A percentile compares a stretch with the other conserved stretches of the same genome.
phyloP scores from a whole-genome alignment of 805 yeast species.

The Teunomyces kruisii region DNA sequence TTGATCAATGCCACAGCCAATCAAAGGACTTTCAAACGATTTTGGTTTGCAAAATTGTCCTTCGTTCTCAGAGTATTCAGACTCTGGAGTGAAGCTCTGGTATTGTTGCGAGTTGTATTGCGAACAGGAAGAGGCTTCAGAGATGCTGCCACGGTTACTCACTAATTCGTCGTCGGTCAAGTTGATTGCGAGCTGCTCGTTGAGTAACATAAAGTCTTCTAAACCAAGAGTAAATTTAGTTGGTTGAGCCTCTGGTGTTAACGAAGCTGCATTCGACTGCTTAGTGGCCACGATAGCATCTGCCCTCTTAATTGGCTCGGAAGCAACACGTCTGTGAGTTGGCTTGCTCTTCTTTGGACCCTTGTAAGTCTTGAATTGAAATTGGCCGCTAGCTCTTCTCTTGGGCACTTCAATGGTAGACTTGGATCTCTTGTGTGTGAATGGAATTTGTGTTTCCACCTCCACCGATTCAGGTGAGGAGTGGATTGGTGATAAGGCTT shows the following conservation, averaged over 20 bases:
- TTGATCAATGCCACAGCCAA: slow-evolving; percentile 20
- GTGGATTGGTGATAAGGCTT: background rate
- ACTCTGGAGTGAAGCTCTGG: slow-evolving; percentile 19
- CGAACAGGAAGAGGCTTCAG: slow-evolving; percentile 1
- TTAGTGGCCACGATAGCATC: background rate
- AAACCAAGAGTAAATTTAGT: slow-evolving; percentile 13
- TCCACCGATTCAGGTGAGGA: slow-evolving; percentile 1
- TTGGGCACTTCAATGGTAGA: slow-evolving; percentile 21
- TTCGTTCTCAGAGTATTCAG: slow-evolving; percentile 23
- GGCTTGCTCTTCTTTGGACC: slow-evolving; percentile 25
- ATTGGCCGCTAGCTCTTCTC: slow-evolving; percentile 18
- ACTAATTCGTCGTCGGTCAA: slow-evolving; percentile 11
- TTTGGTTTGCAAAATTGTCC: slow-evolving; percentile 12
- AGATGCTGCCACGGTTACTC: slow-evolving; percentile 8
- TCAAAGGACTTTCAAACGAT: slow-evolving; percentile 15
- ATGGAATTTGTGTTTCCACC: slow-evolving; percentile 5
- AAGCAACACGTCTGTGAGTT: slow-evolving; percentile 19
- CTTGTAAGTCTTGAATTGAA: slow-evolving; percentile 31
- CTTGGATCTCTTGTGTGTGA: slow-evolving; percentile 26
- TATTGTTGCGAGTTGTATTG: slow-evolving; percentile 6
- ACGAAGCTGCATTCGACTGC: slow-evolving; percentile 3
- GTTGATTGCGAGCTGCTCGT: slow-evolving; percentile 18
- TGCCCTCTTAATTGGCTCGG: slow-evolving; percentile 17
- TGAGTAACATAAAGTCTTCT: slow-evolving; percentile 30
- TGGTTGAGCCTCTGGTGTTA: slow-evolving; percentile 6